A percentile compares a stretch with the other conserved stretches of the same genome.
Evolutionary conservation across 345 rosid genomes (phyloP).

Genomic region (Hibiscus mutabilis): DNA sequence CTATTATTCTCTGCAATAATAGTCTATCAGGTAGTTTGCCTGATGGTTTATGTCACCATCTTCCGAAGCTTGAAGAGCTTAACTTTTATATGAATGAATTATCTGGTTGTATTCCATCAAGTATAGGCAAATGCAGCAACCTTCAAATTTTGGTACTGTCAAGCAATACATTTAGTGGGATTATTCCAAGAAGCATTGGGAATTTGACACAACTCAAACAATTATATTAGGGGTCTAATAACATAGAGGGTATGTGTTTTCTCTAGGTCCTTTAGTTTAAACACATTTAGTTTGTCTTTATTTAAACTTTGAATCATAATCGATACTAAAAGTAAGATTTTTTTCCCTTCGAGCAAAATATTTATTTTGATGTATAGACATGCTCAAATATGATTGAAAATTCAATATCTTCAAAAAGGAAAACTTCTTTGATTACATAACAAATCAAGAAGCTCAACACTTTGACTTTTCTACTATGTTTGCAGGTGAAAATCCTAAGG

Average conservation of each 20-base stretch:
- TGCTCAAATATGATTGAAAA: too few relatives aligned
- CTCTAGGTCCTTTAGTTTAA: background rate
- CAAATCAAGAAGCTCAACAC: background rate
- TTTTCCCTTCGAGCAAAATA: too few relatives aligned
- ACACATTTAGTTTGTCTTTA: background rate
- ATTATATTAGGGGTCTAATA: background rate
- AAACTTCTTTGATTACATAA: background rate
- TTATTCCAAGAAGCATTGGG: conserved; percentile 5
- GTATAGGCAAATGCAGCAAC: background rate
- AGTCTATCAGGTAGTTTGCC: background rate
- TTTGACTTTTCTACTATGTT: background rate
- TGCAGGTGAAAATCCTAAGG: background rate
- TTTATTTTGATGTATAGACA: too few relatives aligned
- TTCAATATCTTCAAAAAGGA: background rate
- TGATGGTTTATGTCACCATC: background rate
- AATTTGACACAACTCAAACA: background rate
- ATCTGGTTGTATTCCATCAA: background rate
- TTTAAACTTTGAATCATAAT: too few relatives aligned
- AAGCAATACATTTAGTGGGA: background rate
- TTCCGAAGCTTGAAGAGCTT: background rate
- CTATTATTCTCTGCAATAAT: background rate
- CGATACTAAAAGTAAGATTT: too few relatives aligned
- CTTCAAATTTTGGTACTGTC: background rate
- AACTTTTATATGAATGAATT: too few relatives aligned
- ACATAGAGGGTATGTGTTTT: background rate